These are phyloP conservation scores for Starmerella davenportii DNA, from an alignment of 805 yeast genomes.

Conservation along the genomic window DNA sequence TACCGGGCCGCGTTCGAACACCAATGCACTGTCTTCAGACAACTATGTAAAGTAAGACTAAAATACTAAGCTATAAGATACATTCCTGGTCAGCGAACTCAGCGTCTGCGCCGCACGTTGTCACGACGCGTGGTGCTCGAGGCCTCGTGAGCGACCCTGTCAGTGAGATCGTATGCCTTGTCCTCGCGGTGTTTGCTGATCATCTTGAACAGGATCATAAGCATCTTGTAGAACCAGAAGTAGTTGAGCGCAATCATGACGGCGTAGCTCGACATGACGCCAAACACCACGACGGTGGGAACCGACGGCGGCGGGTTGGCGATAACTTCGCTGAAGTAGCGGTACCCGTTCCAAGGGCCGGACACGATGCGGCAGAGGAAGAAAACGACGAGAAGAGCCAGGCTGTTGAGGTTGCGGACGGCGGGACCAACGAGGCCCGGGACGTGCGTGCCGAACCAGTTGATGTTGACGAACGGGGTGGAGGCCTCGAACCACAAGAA, in stretches of 20 bases:
- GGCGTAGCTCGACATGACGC: conserved; percentile 40
- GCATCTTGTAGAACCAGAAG: conserved; percentile 81
- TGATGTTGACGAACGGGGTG: conserved; percentile 85
- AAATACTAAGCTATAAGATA: too few relatives aligned
- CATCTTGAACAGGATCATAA: conserved; percentile 39
- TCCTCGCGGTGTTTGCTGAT: conserved; percentile 19
- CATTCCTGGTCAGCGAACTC: too few relatives aligned
- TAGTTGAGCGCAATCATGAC: conserved; percentile 52
- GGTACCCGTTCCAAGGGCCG: conserved; percentile 61
- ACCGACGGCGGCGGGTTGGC: conserved; percentile 21
- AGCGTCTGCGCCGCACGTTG: background rate
- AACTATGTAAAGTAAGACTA: too few relatives aligned
- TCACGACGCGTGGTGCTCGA: background rate
- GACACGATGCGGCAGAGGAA: conserved; percentile 64
- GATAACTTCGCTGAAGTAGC: conserved; percentile 23
- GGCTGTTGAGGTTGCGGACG: conserved; percentile 49
- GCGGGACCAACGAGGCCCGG: conserved; percentile 48
- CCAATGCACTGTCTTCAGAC: too few relatives aligned
- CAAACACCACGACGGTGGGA: conserved; percentile 31
- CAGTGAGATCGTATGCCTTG: background rate
- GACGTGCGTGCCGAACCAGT: conserved; percentile 74
- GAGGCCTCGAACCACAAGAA: conserved; percentile 75
- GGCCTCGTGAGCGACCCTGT: background rate
- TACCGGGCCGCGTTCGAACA: too few relatives aligned
- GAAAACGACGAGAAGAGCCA: conserved; percentile 48